These are phyloP conservation scores for Ogataea thermomethanolica DNA, from an alignment of 805 yeast species.

Conservation along the genomic window DNA sequence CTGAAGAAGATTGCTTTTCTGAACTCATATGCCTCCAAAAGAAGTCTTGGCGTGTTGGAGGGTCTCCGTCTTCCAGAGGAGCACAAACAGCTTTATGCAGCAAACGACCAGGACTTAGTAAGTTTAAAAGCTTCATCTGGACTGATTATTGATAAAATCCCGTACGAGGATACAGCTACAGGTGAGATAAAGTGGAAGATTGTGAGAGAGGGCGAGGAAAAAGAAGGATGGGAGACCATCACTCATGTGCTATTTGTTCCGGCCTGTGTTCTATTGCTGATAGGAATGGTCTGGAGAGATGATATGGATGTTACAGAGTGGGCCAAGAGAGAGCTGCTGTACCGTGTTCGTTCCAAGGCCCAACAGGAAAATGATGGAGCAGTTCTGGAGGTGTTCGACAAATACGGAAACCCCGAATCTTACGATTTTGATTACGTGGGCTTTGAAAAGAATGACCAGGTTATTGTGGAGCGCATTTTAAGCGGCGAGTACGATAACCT, in stretches of 20 bases:
- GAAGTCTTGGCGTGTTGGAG: constrained; percentile 51
- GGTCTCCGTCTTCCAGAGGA: constrained; percentile 47
- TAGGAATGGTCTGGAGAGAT: constrained; percentile 48
- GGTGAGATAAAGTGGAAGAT: constrained; percentile 79
- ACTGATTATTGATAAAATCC: constrained; percentile 75
- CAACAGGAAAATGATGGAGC: constrained; percentile 53
- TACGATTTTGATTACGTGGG: constrained; percentile 50
- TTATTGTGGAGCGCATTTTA: constrained; percentile 76
- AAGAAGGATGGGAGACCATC: constrained; percentile 83
- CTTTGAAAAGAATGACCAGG: constrained; percentile 64
- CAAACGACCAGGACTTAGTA: constrained; percentile 59
- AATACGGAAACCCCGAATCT: constrained; percentile 38
- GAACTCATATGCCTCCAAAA: constrained; percentile 53
- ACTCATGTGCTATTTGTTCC: constrained; percentile 74
- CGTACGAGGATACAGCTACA: constrained; percentile 72
- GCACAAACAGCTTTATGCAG: constrained; percentile 48
- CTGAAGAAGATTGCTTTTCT: constrained; percentile 69
- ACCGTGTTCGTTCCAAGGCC: constrained; percentile 68
- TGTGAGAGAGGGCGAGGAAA: constrained; percentile 62
- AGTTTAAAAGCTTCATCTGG: constrained; percentile 57
- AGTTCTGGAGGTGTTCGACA: constrained; percentile 42
- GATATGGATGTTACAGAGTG: constrained; percentile 57
- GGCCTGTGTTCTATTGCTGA: constrained; percentile 54
- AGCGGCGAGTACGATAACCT: constrained; percentile 80
- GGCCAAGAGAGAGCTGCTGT: constrained; percentile 79